phyloP scores from a whole-genome alignment of 129 eudicot species.

The Rutidosis leptorrhynchoides region DNA sequence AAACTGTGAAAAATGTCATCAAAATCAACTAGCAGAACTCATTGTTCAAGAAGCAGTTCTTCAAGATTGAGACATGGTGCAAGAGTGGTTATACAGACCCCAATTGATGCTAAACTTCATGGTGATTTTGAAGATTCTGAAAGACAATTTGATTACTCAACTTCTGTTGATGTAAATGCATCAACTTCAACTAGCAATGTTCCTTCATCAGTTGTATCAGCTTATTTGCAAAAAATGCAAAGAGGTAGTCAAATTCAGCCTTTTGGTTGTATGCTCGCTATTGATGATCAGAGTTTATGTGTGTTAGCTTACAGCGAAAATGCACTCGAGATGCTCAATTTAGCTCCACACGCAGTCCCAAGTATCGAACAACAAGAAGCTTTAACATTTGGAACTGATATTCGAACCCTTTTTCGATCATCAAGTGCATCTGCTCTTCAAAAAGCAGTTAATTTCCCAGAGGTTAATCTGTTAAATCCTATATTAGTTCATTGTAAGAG shows the following conservation, averaged over 20 bases:
- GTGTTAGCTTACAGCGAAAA: constrained; percentile 77
- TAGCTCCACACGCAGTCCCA: constrained; percentile 82
- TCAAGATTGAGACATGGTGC: constrained; percentile 51
- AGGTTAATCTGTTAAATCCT: constrained; percentile 65
- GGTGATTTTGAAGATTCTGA: constrained; percentile 63
- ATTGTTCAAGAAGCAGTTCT: constrained; percentile 55
- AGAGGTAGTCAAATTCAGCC: constrained; percentile 74
- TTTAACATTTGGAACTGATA: constrained; percentile 68
- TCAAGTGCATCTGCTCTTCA: constrained; percentile 66
- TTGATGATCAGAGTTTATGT: constrained; percentile 51
- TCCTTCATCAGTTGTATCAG: constrained; percentile 64
- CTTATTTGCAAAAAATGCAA: constrained; percentile 70
- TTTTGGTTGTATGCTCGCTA: constrained; percentile 71
- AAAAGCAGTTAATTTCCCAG: constrained; percentile 54
- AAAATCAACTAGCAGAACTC: constrained; percentile 46
- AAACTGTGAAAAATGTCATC: constrained; percentile 50
- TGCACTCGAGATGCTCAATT: constrained; percentile 69
- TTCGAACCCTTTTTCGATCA: constrained; percentile 56
- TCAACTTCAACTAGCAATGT: constrained; percentile 60
- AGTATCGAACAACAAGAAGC: constrained; percentile 72
- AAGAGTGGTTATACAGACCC: constrained; percentile 57
- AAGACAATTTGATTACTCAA: constrained; percentile 55
- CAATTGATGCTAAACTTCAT: constrained; percentile 75
- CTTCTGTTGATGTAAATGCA: constrained; percentile 50
- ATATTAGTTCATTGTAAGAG: constrained; percentile 61